Base-by-base conservation (phyloP, 768 basidiomycete genomes). In the Kwoniella dejecticola region DNA sequence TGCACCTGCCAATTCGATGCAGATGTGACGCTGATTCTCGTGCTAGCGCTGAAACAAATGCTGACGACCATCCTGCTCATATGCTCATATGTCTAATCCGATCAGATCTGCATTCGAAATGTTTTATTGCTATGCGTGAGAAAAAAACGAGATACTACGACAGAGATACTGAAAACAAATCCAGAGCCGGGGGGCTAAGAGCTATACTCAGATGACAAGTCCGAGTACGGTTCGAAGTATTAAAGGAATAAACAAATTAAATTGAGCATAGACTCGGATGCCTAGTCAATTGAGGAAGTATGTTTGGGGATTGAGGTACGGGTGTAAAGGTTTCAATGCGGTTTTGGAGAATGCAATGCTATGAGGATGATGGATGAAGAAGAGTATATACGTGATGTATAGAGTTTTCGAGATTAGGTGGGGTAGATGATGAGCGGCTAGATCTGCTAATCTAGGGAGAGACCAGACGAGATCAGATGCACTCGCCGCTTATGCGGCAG, bases 61-160 rank as follows among this genome's bases (percentile, higher is more conserved):
- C 41, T 11, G 33, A 8, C 10, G 41, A 11, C 11, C 17, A 48
- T 7, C n/a, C 6, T 48, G 47, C 26, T 4, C 21, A 26, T 33
- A 57, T 40, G 17, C 29, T 11, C 23, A 42, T 17, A 26, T 27
- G 47, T 30, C 60, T 55, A 62, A 46, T 62, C 60, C 60, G 53
- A 54, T 62, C 60, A 62, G 36, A 62, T 62, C 52, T 62, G 60
- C 60, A 62, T 62, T 62, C 60, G 40, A 55, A 62, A 50, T 50
- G 48, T 50, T 50, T 50, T 48, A 52, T 24, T 49, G 52, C 52
- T 62, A 62, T 62, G 60, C 60, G 60, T 46, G n/a, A 55, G 44
- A 47, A 46, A 53, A 60, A 44, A 52, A n/a, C n/a, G n/a, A 52
- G 46, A 41, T 57, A 57, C 44, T 57, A 38, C 44, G 56, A 57